Conservation (phyloP, 2,329 filamentous ascomycete species). For the Trichothecium roseum region DNA sequence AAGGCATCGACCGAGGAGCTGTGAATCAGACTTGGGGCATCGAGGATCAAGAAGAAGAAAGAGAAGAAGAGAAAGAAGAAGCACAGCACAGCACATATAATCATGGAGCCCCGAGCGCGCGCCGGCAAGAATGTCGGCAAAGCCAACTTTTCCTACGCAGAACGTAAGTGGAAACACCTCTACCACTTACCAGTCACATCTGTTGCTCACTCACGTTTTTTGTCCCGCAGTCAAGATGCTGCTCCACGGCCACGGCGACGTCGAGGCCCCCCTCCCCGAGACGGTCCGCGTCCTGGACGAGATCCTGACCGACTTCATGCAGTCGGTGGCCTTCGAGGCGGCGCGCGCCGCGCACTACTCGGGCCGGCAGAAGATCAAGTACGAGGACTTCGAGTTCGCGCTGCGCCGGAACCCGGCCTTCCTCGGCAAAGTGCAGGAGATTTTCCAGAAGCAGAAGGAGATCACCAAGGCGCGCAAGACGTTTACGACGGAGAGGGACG, state of each 20-base stretch:
- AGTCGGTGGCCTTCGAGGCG: conserved; percentile 84
- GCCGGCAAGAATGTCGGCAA: conserved; percentile 73
- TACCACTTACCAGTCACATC: conserved; percentile 1
- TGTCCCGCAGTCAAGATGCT: conserved; percentile 62
- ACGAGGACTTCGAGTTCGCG: conserved; percentile 95
- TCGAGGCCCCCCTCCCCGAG: conserved; percentile 65
- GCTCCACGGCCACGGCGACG: conserved; percentile 73
- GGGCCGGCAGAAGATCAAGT: conserved; percentile 91
- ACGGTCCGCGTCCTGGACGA: conserved; percentile 86
- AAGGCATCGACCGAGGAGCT: no score
- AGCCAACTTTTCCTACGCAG: conserved; percentile 66
- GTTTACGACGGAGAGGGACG: conserved; percentile 58
- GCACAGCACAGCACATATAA: no score
- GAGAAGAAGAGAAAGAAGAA: no score
- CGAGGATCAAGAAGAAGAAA: no score
- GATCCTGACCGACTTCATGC: conserved; percentile 93
- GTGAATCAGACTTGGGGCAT: no score
- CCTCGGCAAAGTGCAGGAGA: conserved; percentile 79
- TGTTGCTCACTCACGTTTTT: not conserved
- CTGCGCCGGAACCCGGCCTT: conserved; percentile 77
- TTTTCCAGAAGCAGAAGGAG: conserved; percentile 78
- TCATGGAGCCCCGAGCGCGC: conserved; percentile 67
- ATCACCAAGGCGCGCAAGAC: conserved; percentile 75
- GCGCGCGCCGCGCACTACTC: conserved; percentile 77
- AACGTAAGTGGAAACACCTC: conserved; percentile 41